A percentile compares a stretch with the other conserved stretches of the same genome.
These are phyloP conservation scores for Clonostachys rosea DNA, from an alignment of 2,329 filamentous ascomycete species.

Conservation along the genomic window DNA sequence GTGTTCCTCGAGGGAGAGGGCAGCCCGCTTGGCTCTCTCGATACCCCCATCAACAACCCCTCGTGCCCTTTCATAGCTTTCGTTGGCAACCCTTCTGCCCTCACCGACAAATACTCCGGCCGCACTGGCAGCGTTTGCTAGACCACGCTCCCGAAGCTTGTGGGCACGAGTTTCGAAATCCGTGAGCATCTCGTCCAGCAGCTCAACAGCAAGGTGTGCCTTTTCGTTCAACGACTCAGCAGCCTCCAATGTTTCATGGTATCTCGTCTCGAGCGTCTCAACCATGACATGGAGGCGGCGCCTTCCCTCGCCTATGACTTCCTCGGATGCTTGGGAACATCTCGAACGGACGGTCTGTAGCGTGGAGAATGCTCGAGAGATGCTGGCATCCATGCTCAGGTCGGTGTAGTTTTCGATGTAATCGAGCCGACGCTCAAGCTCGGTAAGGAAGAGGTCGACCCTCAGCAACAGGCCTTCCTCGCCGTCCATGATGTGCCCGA, in stretches of 20 bases:
- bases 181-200: slow-evolving; percentile 79
- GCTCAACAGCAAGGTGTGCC: slow-evolving; percentile 77
- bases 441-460: slow-evolving; percentile 76
- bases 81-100: slow-evolving; percentile 75
- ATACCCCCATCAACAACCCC: slow-evolving; percentile 78
- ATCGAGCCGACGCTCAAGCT: slow-evolving; percentile 82
- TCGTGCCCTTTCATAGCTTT: slow-evolving; percentile 68
- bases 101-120: slow-evolving; percentile 72
- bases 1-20: slow-evolving; percentile 76
- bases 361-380: slow-evolving; percentile 80
- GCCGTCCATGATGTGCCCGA: slow-evolving; percentile 55
- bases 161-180: slow-evolving; percentile 82
- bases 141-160: slow-evolving; percentile 71
- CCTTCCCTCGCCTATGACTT: slow-evolving; percentile 81
- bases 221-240: slow-evolving; percentile 90
- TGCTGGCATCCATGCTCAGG: slow-evolving; percentile 74
- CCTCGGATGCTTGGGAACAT: slow-evolving; percentile 86
- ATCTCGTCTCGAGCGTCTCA: slow-evolving; percentile 83
- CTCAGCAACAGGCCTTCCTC: slow-evolving; percentile 58
- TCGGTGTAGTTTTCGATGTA: slow-evolving; percentile 87
- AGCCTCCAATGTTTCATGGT: slow-evolving; percentile 78
- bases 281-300: slow-evolving; percentile 84
- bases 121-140: slow-evolving; percentile 61
- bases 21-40: slow-evolving; percentile 77
- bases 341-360: slow-evolving; percentile 81